Conservation (phyloP, 2,329 filamentous ascomycete genomes). For the Colletotrichum sp. region DNA sequence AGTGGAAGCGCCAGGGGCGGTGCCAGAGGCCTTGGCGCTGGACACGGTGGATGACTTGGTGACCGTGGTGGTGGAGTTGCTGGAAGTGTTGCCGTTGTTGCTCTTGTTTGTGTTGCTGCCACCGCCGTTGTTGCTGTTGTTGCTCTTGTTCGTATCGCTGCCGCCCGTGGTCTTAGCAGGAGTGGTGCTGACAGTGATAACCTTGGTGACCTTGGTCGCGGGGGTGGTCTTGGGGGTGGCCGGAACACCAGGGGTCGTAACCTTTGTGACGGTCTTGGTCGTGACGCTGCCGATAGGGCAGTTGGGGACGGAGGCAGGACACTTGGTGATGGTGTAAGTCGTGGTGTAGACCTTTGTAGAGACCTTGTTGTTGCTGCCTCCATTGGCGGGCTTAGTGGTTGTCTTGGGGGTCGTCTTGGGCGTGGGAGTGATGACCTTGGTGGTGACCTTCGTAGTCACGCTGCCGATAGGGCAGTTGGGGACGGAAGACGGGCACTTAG, state of each 20-base stretch:
- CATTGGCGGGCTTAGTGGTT: not conserved
- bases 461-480: conserved; percentile 40
- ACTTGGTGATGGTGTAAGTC: conserved; percentile 61
- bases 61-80: not conserved
- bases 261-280: conserved; percentile 40
- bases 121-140: conserved; percentile 31
- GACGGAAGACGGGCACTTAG: conserved; percentile 55
- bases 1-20: not conserved
- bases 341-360: conserved; percentile 42
- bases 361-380: not conserved
- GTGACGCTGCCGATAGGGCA: conserved; percentile 42
- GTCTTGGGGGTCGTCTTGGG: not conserved
- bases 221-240: not conserved
- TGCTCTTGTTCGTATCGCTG: conserved; percentile 23
- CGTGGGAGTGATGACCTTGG: conserved; percentile 11
- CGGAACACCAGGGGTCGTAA: not conserved
- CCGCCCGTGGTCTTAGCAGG: not conserved
- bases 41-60: not conserved
- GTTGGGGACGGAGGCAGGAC: conserved; percentile 46
- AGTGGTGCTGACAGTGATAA: not conserved
- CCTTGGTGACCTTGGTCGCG: not conserved
- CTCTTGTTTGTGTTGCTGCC: not conserved
- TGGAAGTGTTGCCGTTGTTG: not conserved
- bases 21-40: conserved; percentile 9
- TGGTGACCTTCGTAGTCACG: conserved; percentile 45